These are phyloP conservation scores for Moesziomyces parantarcticus DNA, from an alignment of 1,284 basidiomycete species.

Conservation along the genomic window DNA sequence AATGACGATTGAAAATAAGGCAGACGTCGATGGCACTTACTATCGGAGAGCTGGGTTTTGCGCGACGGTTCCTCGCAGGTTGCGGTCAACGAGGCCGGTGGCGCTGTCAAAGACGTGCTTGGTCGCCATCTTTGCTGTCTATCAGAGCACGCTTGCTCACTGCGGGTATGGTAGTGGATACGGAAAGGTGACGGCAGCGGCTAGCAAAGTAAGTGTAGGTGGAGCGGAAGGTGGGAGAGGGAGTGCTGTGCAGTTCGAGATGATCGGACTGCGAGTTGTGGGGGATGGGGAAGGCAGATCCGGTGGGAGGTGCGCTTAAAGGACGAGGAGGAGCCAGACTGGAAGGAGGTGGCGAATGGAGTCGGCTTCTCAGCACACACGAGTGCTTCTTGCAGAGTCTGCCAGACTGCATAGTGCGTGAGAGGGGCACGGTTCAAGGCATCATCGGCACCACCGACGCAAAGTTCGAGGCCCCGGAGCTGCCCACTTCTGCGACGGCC, in stretches of 20 bases:
- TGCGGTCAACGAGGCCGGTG: constrained; percentile 65
- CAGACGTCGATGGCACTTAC: constrained; percentile 31
- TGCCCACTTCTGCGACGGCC: no score
- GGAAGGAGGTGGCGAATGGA: not conserved
- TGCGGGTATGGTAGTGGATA: not conserved
- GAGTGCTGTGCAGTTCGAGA: not conserved
- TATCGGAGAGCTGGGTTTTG: constrained; percentile 62
- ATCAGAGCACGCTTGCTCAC: constrained; percentile 1
- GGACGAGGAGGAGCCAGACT: not conserved
- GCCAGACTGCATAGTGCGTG: not conserved
- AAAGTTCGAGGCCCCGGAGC: not conserved
- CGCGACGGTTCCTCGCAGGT: constrained; percentile 61
- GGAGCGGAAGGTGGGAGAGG: no score
- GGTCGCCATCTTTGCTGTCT: constrained; percentile 56
- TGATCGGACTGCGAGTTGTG: not conserved
- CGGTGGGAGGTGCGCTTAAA: not conserved
- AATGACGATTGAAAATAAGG: no score
- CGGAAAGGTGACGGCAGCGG: not conserved
- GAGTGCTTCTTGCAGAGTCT: no score
- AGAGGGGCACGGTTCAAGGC: not conserved
- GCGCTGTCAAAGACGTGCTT: constrained; percentile 66
- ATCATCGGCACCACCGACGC: not conserved
- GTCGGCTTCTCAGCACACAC: not conserved
- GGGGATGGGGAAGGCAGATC: not conserved
- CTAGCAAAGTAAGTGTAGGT: no score